Base-by-base conservation (phyloP, 768 basidiomycete species). In the Lactifluus subvellereus region DNA sequence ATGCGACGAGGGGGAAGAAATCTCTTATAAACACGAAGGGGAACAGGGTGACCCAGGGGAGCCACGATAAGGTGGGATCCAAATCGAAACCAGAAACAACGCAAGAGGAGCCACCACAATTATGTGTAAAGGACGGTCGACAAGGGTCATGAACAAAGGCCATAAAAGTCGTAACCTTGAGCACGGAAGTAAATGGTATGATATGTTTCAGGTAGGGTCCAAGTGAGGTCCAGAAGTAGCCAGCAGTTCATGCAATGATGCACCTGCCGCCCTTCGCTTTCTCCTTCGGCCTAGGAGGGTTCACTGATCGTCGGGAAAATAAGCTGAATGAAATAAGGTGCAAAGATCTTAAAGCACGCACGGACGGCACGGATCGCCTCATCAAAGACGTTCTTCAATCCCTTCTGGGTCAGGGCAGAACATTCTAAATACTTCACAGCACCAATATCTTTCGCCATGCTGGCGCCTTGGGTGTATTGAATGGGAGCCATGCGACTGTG, bases 351-450 rank as follows among this genome's bases (percentile, higher is more conserved):
- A 40, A 30, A 60, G 18, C 58, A 88, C 91, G 84, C 74, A 94
- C 91, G 79, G 69, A 98, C 96, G 60, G 94, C 93, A 59, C 97
- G 86, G 71, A 99, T 98, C 48, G 97, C 97, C 76, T 98, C 97
- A 74, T 98, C 97, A 73, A 99, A 99, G 49, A 99, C 97, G 62
- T 89, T 95, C 84, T 99, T 99, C 72, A 99, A 79, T 16, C 96
- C 96, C 77, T 98, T 97, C 80, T 98, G 97, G 52, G 96, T 98
- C 71, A 96, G 78, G 38, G 95, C 94, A 33, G 94, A 96, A 75
- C 94, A 97, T 75, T 97, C 94, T 61, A 97, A 78, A 71, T 97
- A 97, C 76, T 95, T 95, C 68, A 98, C 92, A 38, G 96, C 97
- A 30, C 88, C 89, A 67, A 99, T 94, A 70, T 98, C 97, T 72